Evolutionary conservation across 305 asterid species (phyloP), one percentile per base, ranked within the genome.

Genomic region (Solanum hybrid): DNA sequence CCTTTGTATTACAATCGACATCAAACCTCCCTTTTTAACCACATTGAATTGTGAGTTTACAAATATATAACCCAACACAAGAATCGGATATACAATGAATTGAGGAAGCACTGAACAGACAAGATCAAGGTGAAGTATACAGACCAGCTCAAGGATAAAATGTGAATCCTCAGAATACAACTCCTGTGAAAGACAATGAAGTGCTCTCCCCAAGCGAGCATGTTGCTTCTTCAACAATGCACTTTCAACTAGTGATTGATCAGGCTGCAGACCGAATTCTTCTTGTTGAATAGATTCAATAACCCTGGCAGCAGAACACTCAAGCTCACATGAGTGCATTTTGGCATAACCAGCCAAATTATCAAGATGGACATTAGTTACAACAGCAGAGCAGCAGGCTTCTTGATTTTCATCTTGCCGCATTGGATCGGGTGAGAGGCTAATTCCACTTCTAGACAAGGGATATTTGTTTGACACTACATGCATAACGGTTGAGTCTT

Each of bases 101-200:
- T 66, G 60, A 79, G 78, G 40, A 79, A 79, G 82, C 32, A 38
- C 69, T 38, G 35, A 29, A 34, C 27, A 69, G 34, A 27, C 37
- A 89, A 27, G 86, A 79, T 96, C 96, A 92, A 97, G 96, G 92
- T 73, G 88, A 79, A 73, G 86, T 51, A 90, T 34, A 75, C 94
- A 82, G 93, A 97, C 99, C 98, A 97, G 94, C 94, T 97, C 99
- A 69, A 97, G 94, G 88, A 97, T 96, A 91, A 97, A 97, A 91
- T 97, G 99, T 89, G 99, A 97, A 93, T 97, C 99, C 92, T 96
- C 98, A 88, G 99, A 97, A 91, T 97, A 97, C 90, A 97, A 90
- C 94, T 96, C 99, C 81, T 96, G 98, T 69, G 99, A 97, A 87
- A 97, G 98, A 91, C 99, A 96, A 86, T 96, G 98, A 77, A 97